Evolutionary conservation across 148 eudicot species (phyloP), one percentile per base, ranked within the genome.

Genomic region (Cornus kousa): DNA sequence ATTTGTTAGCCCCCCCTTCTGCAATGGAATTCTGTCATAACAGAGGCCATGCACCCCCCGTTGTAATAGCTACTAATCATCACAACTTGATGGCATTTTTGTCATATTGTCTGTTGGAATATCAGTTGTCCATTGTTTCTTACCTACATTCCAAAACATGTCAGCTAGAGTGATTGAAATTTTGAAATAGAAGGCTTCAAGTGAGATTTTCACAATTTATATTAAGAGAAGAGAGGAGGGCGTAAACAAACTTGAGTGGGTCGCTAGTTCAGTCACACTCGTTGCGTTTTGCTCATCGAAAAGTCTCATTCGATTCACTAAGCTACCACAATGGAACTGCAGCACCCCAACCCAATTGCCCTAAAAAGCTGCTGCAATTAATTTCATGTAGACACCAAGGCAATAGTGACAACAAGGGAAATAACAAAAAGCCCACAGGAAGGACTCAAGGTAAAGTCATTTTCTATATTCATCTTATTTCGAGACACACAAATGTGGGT

Each of bases 31-130:
- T 53, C 59, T 53, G 59, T 1, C 19, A 43, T 53, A 53, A 53
- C 59, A 53, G 19, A 53, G 59, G 19, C 59, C 59, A 53, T 53
- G 19, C 17, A 11, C 14, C 59, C 17, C 59, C 59, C 17, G 80
- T n/a, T 7, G 75, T 37, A 77, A 82, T 17, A 82, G 80, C 77
- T 72, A 82, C 77, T 72, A 73, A 82, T 82, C 80, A 82, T 82
- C 77, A 82, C 77, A 72, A 37, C 23, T 53, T 77, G 80, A 77
- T 77, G 71, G 77, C 80, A 77, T 65, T 71, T 71, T 16, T 76
- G 55, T 74, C 72, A 9, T 55, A 20, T 46, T 62, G 23, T 4
- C 20, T 65, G 19, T 24, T 12, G 16, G 40, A 39, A 71, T 7
- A 0, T 60, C 53, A 71, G 28, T 10, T 71, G 28, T 48, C 46